Evolutionary conservation across 176 grass and related monocot genomes (phyloP), one percentile per base, ranked within the genome.

Genomic region (Chloris gayana): DNA sequence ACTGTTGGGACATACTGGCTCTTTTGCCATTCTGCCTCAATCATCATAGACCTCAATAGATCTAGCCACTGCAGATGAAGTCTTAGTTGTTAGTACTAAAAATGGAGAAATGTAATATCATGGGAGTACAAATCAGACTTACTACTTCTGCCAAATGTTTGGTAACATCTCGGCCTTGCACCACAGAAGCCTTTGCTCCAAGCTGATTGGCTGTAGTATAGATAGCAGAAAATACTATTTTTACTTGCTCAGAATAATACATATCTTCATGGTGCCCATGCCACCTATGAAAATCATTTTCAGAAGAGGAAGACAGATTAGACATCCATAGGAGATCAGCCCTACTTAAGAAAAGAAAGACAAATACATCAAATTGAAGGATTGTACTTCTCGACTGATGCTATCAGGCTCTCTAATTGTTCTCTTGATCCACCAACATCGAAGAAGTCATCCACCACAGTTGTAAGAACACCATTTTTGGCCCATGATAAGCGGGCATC

Each of bases 351-450:
- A 59, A 59, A 26, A 9, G n/a, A n/a, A n/a, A n/a, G n/a, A n/a
- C n/a, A n/a, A n/a, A n/a, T n/a, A n/a, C 8, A 59, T 25, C 56
- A 59, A 59, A n/a, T 59, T 59, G 56, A 59, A 59, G 8, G 22
- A 24, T 59, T 59, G 9, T 90, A 97, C 91, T 70, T 90, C 73
- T 91, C 85, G 31, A 90, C 78, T 85, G 94, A 84, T 22, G 60
- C 4, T 34, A 94, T 62, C 17, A 97, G 89, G 64, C 81, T 86
- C n/a, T n/a, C 49, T 22, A 90, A 50, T 76, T 97, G 91, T 82
- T 94, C 89, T 67, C 46, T 82, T 62, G 94, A 97, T 82, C 94
- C 91, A 42, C 80, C 87, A 56, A 88, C 32, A 35, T 97, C 94
- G 24, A 97, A 97, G 75, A 97, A 92, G n/a, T n/a, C n/a, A n/a